Conservation (phyloP, 2,329 filamentous ascomycete species). For the Decorospora gaudefroyi region DNA sequence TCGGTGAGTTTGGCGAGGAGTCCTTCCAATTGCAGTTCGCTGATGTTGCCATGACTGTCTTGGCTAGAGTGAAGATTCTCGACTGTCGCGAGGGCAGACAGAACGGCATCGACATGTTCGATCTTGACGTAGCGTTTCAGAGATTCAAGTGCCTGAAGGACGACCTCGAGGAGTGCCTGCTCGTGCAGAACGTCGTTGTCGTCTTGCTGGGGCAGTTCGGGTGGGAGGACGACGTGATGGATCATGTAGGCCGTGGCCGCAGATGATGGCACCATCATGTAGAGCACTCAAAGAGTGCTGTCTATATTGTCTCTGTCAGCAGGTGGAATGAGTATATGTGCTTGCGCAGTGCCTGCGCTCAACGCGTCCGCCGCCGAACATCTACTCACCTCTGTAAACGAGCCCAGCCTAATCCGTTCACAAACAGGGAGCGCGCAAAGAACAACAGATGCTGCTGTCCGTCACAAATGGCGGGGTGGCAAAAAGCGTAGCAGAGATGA, state of each 20-base stretch:
- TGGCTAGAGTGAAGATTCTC: constrained; percentile 18
- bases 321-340: neutral
- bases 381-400: too few species aligned
- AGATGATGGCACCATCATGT: constrained; percentile 11
- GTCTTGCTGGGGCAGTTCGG: constrained; percentile 51
- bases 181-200: constrained; percentile 29
- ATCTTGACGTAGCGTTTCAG: constrained; percentile 8
- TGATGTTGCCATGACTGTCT: constrained; percentile 16
- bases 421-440: neutral
- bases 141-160: constrained; percentile 16
- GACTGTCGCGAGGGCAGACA: constrained; percentile 16
- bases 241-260: constrained; percentile 15
- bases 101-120: constrained; percentile 8
- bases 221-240: constrained; percentile 57
- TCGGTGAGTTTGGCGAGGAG: constrained; percentile 22
- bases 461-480: neutral
- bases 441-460: neutral
- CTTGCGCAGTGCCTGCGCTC: neutral
- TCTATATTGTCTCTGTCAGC: neutral
- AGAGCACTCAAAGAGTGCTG: too few species aligned
- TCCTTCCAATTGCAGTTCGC: constrained; percentile 12
- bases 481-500: neutral
- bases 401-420: too few species aligned
- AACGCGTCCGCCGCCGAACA: too few species aligned
- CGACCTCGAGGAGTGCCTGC: constrained; percentile 16